Percentiles rank a stretch among this genome's conserved stretches.
These are phyloP conservation scores for Porcisia hertigi DNA, from an alignment of 208 protist genomes.

Conservation along the genomic window DNA sequence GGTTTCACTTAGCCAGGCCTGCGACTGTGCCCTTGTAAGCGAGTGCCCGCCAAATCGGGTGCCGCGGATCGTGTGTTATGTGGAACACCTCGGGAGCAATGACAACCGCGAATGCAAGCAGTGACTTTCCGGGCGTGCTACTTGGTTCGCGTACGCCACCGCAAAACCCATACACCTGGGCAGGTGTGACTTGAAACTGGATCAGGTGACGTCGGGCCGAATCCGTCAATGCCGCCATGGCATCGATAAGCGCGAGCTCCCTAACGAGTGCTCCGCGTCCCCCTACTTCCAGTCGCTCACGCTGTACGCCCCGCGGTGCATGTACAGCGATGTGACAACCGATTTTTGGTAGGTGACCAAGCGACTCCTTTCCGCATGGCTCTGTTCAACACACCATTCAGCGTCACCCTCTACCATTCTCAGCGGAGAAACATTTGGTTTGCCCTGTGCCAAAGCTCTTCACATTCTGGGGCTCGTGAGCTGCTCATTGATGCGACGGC, in stretches of 20 bases:
- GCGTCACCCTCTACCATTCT: neutral
- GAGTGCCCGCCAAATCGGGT: slow-evolving; percentile 15
- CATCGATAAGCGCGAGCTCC: slow-evolving; percentile 24
- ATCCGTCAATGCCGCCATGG: slow-evolving; percentile 29
- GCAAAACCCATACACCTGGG: slow-evolving; percentile 10
- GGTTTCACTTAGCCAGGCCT: slow-evolving; percentile 39
- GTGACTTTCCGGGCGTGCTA: slow-evolving; percentile 37
- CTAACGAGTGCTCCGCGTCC: slow-evolving; percentile 23
- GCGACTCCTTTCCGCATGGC: neutral
- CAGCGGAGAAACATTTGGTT: neutral
- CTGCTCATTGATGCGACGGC: neutral
- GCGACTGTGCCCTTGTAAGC: slow-evolving; percentile 30
- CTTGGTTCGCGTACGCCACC: slow-evolving; percentile 27
- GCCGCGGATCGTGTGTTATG: slow-evolving; percentile 25
- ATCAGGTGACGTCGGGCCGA: slow-evolving; percentile 10
- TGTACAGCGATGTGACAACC: slow-evolving; percentile 15
- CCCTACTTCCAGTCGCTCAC: slow-evolving; percentile 46
- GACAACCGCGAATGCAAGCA: slow-evolving; percentile 32
- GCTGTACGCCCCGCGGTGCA: slow-evolving; percentile 23
- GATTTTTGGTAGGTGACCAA: neutral
- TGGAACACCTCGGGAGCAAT: slow-evolving; percentile 9
- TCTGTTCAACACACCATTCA: neutral
- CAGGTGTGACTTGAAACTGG: slow-evolving; percentile 16
- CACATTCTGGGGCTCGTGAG: neutral
- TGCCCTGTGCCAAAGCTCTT: neutral